These are phyloP conservation scores for Collybia sordida DNA, from an alignment of 768 basidiomycete genomes.

Conservation along the genomic window DNA sequence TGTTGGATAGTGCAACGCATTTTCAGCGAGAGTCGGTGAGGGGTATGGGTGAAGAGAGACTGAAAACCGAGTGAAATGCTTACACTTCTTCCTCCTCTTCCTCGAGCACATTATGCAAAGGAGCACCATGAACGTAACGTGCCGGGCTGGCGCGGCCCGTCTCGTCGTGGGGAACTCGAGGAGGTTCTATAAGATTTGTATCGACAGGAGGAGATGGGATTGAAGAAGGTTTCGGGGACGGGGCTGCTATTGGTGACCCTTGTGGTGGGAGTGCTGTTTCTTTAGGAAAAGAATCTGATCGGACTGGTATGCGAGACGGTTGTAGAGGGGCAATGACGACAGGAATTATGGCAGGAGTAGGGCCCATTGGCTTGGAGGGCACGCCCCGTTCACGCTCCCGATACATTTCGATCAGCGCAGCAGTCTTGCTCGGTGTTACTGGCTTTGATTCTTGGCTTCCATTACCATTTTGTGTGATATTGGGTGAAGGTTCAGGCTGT, in stretches of 20 bases:
- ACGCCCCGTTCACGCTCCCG: constrained; percentile 64
- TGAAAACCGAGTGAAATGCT: neutral
- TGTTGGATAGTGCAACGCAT: neutral
- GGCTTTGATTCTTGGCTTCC: constrained; percentile 9
- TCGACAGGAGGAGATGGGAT: constrained; percentile 27
- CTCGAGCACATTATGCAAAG: constrained; percentile 83
- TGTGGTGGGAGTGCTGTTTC: constrained; percentile 21
- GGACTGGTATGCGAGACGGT: constrained; percentile 42
- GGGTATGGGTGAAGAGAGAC: neutral
- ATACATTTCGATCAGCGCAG: constrained; percentile 84
- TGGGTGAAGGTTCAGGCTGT: constrained; percentile 8
- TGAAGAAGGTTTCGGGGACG: constrained; percentile 23
- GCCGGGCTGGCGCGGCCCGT: constrained; percentile 61
- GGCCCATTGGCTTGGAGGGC: constrained; percentile 23
- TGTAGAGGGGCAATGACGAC: constrained; percentile 31
- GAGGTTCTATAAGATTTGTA: constrained; percentile 27
- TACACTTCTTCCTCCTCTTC: constrained; percentile 68
- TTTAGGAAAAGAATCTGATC: constrained; percentile 22
- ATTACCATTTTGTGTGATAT: constrained; percentile 12
- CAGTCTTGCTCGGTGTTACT: constrained; percentile 58
- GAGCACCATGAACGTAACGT: constrained; percentile 82
- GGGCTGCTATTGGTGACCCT: constrained; percentile 11
- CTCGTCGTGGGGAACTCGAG: constrained; percentile 38
- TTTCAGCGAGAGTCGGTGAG: neutral
- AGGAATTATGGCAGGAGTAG: constrained; percentile 20